Percentiles rank a stretch among this genome's conserved stretches.
These are phyloP conservation scores for Marchantia polymorpha DNA, from an alignment of 225 moss, liverwort and hornwort species.

Conservation along the genomic window DNA sequence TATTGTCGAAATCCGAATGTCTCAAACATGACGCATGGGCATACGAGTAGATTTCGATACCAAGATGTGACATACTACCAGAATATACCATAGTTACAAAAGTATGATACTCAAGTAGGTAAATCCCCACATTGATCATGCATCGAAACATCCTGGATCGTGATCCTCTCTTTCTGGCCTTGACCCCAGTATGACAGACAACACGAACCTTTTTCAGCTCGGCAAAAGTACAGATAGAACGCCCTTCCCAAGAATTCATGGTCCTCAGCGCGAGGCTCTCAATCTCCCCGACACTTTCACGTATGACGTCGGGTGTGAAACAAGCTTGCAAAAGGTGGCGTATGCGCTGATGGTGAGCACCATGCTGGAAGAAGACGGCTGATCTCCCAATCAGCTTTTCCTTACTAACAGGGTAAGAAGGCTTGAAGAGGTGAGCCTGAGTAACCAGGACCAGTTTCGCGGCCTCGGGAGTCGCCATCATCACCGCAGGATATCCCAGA, in stretches of 20 bases:
- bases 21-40: too few relatives aligned
- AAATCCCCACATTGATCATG: neutral
- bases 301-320: constrained; percentile 35
- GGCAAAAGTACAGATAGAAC: constrained; percentile 25
- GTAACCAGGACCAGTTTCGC: constrained; percentile 36
- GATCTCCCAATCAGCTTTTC: constrained; percentile 37
- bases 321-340: constrained; percentile 31
- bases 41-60: too few relatives aligned
- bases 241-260: constrained; percentile 23
- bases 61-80: too few relatives aligned
- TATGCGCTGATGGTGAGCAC: constrained; percentile 30
- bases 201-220: constrained; percentile 31
- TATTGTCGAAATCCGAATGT: too few relatives aligned
- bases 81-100: too few relatives aligned
- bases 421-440: constrained; percentile 32
- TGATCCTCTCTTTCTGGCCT: neutral
- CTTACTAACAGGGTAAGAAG: constrained; percentile 39
- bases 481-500: constrained; percentile 37
- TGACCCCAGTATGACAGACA: neutral
- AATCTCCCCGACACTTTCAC: constrained; percentile 21
- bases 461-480: constrained; percentile 46
- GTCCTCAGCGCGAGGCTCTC: constrained; percentile 24
- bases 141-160: neutral
- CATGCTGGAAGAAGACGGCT: constrained; percentile 42
- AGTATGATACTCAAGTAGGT: neutral